Evolutionary conservation across 202 grass and related monocot genomes (phyloP), one percentile per base, ranked within the genome.

Genomic region (Zizania palustris): DNA sequence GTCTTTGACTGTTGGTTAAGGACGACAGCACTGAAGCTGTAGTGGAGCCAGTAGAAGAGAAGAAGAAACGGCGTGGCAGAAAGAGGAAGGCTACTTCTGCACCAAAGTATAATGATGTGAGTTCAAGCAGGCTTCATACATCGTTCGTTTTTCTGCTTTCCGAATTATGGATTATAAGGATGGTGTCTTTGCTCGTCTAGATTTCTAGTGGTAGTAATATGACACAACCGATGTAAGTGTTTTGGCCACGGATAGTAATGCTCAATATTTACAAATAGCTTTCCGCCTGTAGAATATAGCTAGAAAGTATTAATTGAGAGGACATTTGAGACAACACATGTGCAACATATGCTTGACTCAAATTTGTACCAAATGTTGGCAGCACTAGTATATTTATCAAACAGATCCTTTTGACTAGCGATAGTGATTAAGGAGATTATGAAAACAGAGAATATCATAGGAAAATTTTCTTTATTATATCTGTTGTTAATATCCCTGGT

Each of bases 81-180:
- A 99, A 99, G 81, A 89, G 91, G 60, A 99, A 95, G 55, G 42
- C 60, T 3, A 62, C 76, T 35, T 37, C 91, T 40, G 60, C 66
- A 1, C 75, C 83, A 28, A 80, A 90, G 45, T 95, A 99, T 75
- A 87, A 99, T 79, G 74, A 88, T 65, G 96, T 99, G 83, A 87
- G 96, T 90, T 79, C 21, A 18, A 9, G 33, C 28, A n/a, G n/a
- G n/a, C 45, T 56, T 67, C 57, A 68, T 69, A 62, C 68, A 43
- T 22, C 65, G 9, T 69, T 61, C 39, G 41, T 69, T 73, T 33
- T 12, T 0, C 4, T 19, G 16, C 53, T 34, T 65, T 74, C 9
- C 19, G 15, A 71, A 60, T 9, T n/a, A 60, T 54, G 36, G 15
- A 75, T 71, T 16, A 64, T 50, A 49, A 0, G 33, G 9, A 59